Conservation (phyloP, 257 asterid species). For the Solanum rostratum region DNA sequence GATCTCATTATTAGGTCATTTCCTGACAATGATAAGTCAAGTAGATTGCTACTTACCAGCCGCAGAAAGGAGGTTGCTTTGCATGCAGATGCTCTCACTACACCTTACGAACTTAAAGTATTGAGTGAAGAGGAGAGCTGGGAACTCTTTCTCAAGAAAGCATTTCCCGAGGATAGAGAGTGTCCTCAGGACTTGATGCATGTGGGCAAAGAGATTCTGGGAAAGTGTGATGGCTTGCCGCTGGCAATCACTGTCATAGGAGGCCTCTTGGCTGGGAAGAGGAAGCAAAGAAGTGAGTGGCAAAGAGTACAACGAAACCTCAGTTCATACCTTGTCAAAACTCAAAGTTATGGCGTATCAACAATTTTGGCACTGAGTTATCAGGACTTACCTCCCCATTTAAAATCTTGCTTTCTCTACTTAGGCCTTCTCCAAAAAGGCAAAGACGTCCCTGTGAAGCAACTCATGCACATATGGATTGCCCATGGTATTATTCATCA, state of each 20-base stretch:
- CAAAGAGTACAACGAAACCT: background rate
- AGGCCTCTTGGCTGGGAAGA: background rate
- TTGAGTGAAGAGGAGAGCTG: conserved; percentile 11
- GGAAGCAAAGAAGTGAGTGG: conserved; percentile 5
- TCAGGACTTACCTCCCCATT: conserved; percentile 4
- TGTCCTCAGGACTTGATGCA: conserved; percentile 5
- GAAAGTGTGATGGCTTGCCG: conserved; percentile 10
- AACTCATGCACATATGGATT: conserved; percentile 14
- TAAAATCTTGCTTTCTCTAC: conserved; percentile 16
- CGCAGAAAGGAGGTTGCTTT: background rate
- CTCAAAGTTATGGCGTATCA: background rate
- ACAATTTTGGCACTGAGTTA: conserved; percentile 7
- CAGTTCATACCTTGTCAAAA: background rate
- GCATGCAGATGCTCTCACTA: background rate
- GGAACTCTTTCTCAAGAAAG: conserved; percentile 9
- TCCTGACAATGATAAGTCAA: conserved; percentile 3
- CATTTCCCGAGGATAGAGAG: background rate
- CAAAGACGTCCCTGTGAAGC: conserved; percentile 4
- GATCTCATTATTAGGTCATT: conserved; percentile 1
- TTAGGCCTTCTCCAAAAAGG: background rate
- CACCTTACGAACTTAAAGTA: background rate
- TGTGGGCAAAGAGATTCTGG: conserved; percentile 11
- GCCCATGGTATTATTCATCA: conserved; percentile 16
- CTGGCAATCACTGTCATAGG: conserved; percentile 10
- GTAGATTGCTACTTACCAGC: conserved; percentile 13